These are phyloP conservation scores for Achaetomium macrosporum DNA, from an alignment of 2,329 filamentous ascomycete genomes.

Conservation along the genomic window DNA sequence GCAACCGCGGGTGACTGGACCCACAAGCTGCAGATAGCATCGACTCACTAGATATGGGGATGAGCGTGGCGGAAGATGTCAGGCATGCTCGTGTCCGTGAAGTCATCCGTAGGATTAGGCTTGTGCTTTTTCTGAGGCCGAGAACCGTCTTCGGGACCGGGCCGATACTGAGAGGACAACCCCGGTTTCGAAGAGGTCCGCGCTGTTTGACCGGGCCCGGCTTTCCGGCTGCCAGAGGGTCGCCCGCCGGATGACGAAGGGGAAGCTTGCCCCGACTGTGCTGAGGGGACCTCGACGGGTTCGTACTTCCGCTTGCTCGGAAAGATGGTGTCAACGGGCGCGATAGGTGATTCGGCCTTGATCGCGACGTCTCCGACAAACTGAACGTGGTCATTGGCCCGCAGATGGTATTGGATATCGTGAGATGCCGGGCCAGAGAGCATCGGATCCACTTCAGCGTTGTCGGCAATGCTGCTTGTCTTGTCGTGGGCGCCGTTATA, in stretches of 20 bases:
- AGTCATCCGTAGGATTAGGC: conserved; percentile 17
- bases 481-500: conserved; percentile 18
- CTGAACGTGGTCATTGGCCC: background rate
- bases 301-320: conserved; percentile 16
- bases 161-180: background rate
- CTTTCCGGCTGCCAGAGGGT: background rate
- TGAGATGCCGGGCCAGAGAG: conserved; percentile 12
- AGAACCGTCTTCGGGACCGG: conserved; percentile 11
- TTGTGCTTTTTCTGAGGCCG: conserved; percentile 21
- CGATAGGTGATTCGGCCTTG: conserved; percentile 17
- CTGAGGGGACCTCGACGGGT: conserved; percentile 4
- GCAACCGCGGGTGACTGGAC: conserved; percentile 16
- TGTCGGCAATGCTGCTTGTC: background rate
- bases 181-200: background rate
- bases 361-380: conserved; percentile 3
- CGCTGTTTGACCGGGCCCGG: background rate
- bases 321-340: conserved; percentile 8
- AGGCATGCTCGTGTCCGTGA: conserved; percentile 26
- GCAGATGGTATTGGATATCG: conserved; percentile 4
- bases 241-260: background rate
- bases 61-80: conserved; percentile 27
- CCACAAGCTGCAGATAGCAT: conserved; percentile 12
- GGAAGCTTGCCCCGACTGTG: background rate
- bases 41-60: conserved; percentile 26
- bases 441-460: conserved; percentile 18